phyloP scores from a whole-genome alignment of 2,329 filamentous ascomycete species.

The Fusarium hostae region DNA sequence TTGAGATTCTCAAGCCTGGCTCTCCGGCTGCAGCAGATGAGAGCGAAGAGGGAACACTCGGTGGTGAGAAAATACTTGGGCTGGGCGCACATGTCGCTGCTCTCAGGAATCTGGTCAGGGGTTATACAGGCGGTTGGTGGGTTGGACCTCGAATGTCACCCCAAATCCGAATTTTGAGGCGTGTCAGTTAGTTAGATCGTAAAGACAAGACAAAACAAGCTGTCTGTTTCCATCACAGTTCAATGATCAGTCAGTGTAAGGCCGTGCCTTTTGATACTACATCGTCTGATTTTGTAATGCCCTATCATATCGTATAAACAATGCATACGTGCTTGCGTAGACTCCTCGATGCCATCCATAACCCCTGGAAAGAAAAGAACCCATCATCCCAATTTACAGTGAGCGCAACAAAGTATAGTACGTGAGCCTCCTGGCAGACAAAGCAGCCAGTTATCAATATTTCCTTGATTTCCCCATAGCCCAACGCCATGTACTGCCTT shows the following conservation, averaged over 20 bases:
- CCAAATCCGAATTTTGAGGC: conserved; percentile 61
- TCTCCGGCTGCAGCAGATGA: conserved; percentile 28
- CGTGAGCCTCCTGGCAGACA: neutral
- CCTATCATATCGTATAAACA: conserved; percentile 33
- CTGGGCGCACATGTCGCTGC: conserved; percentile 54
- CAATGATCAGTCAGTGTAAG: neutral
- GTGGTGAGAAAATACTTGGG: conserved; percentile 54
- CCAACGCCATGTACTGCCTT: conserved; percentile 41
- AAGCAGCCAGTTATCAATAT: conserved; percentile 18
- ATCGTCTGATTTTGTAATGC: conserved; percentile 27
- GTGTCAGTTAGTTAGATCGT: conserved; percentile 13
- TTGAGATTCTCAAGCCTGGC: conserved; percentile 67
- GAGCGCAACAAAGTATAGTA: conserved; percentile 20
- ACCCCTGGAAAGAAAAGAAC: conserved; percentile 17
- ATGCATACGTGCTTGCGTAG: conserved; percentile 28
- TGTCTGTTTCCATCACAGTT: neutral
- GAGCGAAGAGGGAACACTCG: conserved; percentile 17
- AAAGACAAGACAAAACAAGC: neutral
- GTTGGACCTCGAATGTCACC: conserved; percentile 70
- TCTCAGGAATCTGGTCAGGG: conserved; percentile 56
- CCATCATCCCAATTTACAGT: conserved; percentile 16
- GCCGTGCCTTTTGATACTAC: conserved; percentile 20
- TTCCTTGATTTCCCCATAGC: conserved; percentile 30
- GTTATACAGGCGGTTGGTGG: conserved; percentile 71
- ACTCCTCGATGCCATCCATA: conserved; percentile 29